Evolutionary conservation across 306 rosid species (phyloP).

Genomic region (Rosa multiflora): DNA sequence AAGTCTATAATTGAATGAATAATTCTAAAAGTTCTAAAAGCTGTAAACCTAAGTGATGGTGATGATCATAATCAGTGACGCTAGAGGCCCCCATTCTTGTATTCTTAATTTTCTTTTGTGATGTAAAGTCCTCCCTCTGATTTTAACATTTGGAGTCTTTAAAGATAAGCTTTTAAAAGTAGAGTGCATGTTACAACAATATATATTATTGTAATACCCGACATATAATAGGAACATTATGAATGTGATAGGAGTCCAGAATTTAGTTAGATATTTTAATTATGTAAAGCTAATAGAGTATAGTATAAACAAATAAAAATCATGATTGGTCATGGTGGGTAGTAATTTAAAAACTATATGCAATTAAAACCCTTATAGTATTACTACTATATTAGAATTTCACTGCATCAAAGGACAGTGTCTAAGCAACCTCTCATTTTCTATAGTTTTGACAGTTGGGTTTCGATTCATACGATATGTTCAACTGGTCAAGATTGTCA

Average conservation of each 20-base stretch:
- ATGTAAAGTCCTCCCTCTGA: slow-evolving; percentile 21
- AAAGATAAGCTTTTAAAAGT: neutral
- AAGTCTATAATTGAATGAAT: slow-evolving; percentile 16
- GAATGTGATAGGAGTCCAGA: neutral
- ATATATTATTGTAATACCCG: neutral
- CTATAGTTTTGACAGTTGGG: slow-evolving; percentile 6
- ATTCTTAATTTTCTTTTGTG: neutral
- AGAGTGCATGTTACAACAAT: neutral
- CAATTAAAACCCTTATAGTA: neutral
- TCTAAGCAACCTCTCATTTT: neutral
- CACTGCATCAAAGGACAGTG: neutral
- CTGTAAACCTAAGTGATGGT: slow-evolving; percentile 3
- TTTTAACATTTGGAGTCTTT: neutral
- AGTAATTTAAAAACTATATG: neutral
- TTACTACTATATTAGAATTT: neutral
- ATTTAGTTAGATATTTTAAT: neutral
- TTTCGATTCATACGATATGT: slow-evolving; percentile 1
- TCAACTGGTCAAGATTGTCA: slow-evolving; percentile 22
- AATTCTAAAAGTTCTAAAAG: neutral
- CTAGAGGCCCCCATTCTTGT: neutral
- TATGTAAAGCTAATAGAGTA: slow-evolving; percentile 4
- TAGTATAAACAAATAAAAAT: neutral
- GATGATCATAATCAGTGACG: slow-evolving; percentile 14
- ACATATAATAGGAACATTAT: neutral
- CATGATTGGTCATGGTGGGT: slow-evolving; percentile 20